Evolutionary conservation across 2,329 filamentous ascomycete genomes (phyloP).

Genomic region (Pseudogymnoascus sp.): DNA sequence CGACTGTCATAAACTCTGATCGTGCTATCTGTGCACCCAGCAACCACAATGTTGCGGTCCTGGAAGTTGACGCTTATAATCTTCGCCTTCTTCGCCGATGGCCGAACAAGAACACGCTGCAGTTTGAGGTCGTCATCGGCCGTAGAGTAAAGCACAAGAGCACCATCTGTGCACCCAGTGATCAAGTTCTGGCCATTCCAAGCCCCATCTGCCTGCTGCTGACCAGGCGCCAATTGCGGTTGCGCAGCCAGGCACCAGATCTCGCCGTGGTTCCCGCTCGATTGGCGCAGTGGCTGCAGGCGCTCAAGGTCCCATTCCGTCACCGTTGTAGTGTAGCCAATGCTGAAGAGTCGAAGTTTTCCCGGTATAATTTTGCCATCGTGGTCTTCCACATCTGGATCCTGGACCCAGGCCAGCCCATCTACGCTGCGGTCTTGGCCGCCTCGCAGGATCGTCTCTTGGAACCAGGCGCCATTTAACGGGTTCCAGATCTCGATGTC

Average conservation of each 20-base stretch:
- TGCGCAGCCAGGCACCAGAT: constrained; percentile 95
- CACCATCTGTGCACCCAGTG: constrained; percentile 84
- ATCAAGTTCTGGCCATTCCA: constrained; percentile 55
- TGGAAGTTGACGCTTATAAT: constrained; percentile 91
- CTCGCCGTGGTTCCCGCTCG: constrained; percentile 86
- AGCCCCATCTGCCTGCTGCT: constrained; percentile 24
- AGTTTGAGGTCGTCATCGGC: constrained; percentile 77
- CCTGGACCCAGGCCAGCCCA: constrained; percentile 83
- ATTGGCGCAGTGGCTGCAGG: constrained; percentile 68
- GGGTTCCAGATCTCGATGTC: constrained; percentile 99
- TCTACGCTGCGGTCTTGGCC: constrained; percentile 83
- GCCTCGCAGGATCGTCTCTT: constrained; percentile 77
- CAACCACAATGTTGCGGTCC: constrained; percentile 69
- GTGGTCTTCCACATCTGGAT: constrained; percentile 61
- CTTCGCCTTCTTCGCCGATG: constrained; percentile 74
- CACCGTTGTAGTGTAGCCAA: constrained; percentile 83
- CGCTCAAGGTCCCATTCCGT: constrained; percentile 91
- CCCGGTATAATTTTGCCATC: constrained; percentile 57
- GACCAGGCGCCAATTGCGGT: constrained; percentile 37
- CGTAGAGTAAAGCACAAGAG: constrained; percentile 77
- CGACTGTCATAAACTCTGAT: constrained; percentile 84
- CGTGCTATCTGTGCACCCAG: constrained; percentile 93
- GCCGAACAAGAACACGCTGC: constrained; percentile 63
- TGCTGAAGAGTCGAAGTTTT: constrained; percentile 82
- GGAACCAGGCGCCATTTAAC: constrained; percentile 64